Evolutionary conservation across 129 eudicot genomes (phyloP), one percentile per base, ranked within the genome.

Genomic region (Dittrichia graveolens): DNA sequence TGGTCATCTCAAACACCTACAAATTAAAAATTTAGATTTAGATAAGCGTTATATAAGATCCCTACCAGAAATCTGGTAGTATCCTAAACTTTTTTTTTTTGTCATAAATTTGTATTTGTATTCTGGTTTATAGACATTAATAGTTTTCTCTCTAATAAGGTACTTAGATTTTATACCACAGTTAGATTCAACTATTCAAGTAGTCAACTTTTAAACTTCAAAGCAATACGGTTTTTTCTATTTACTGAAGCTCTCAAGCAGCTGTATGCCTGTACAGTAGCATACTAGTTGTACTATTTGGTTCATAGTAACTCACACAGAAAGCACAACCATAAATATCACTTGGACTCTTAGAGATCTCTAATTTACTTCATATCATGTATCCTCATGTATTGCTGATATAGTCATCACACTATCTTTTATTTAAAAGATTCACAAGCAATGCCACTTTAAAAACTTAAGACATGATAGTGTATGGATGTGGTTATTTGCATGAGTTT

Each of bases 401-500:
- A 42, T 56, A 42, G 56, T 3, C 31, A 5, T 58, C 65, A 41
- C 65, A 71, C 19, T 11, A 6, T 7, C 13, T 43, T 42, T 56
- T 41, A 71, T 19, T 66, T 65, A 7, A 66, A 45, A 3, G 43
- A 59, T 31, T 13, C 42, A 66, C 39, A 63, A 42, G 56, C 43
- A 65, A 65, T 31, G 58, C 58, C 41, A 47, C 24, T 50, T 37
- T 47, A 19, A 42, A 46, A 46, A 66, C 34, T 19, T 24, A 65
- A 10, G 55, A 24, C 56, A 18, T 43, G 14, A 24, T 66, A 24
- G 16, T 44, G 40, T 15, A 44, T 11, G 45, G 49, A 43, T 44
- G 24, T 59, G 65, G 43, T 31, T 72, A 34, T 45, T 24, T 72
- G 69, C 68, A 72, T 44, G 43, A 46, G 46, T 52, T 69, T 63